Conservation (phyloP, 2,329 filamentous ascomycete species). For the Penicillium sp. region DNA sequence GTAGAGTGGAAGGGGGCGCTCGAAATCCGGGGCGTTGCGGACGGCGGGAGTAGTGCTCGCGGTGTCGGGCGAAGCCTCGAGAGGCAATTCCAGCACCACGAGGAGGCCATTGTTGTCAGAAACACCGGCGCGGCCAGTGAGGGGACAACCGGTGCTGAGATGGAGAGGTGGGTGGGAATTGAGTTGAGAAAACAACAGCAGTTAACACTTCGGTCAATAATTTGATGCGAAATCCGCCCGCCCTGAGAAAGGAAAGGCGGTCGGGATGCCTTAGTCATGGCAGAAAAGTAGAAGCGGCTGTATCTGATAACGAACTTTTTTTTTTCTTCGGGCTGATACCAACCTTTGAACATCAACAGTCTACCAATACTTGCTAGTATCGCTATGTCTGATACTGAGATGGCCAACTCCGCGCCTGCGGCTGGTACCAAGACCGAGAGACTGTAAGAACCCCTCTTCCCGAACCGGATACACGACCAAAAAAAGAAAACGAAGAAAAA, state of each 20-base stretch:
- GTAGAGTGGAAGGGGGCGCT: conserved; percentile 48
- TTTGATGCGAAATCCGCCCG: conserved; percentile 26
- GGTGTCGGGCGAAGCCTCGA: conserved; percentile 48
- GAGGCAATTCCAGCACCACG: conserved; percentile 61
- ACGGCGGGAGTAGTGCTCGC: conserved; percentile 40
- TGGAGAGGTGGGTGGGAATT: conserved; percentile 18
- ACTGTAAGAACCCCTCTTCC: conserved; percentile 36
- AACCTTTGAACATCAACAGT: conserved; percentile 7
- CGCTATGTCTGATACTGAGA: conserved; percentile 33
- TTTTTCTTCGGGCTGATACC: conserved; percentile 23
- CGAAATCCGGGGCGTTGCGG: conserved; percentile 48
- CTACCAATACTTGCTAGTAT: conserved; percentile 7
- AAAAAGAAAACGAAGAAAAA: conserved; percentile 9
- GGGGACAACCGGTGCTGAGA: conserved; percentile 27
- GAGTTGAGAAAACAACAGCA: conserved; percentile 13
- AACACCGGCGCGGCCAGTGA: conserved; percentile 37
- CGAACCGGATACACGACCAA: not conserved
- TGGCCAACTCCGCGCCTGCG: conserved; percentile 22
- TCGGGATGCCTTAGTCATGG: conserved; percentile 21
- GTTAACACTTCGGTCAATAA: conserved; percentile 20
- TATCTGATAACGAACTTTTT: conserved; percentile 35
- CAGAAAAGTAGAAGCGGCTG: conserved; percentile 30
- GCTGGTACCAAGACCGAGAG: conserved; percentile 37
- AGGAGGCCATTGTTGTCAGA: conserved; percentile 53
- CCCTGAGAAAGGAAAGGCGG: conserved; percentile 28